Evolutionary conservation across 169 alveolate genomes (phyloP), one percentile per base, ranked within the genome.

Genomic region (Babesia caballi): DNA sequence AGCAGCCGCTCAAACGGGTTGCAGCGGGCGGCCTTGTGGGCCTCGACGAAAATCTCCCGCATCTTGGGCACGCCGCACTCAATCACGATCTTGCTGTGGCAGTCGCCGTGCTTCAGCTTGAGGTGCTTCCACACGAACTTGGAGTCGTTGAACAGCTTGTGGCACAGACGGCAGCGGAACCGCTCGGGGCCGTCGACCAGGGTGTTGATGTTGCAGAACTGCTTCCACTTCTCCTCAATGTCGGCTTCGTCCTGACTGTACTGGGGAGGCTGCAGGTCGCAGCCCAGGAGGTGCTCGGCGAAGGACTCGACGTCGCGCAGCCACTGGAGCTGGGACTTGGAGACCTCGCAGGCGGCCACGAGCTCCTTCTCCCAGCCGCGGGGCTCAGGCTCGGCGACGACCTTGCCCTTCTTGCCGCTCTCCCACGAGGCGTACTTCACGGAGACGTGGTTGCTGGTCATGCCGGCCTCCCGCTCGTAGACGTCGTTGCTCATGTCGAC

Each of bases 121-220:
- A 80, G 70, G 63, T 80, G 88, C 59, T 80, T 80, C 88, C 88
- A 80, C 12, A 80, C 88, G 35, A 69, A 80, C 78, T 80, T 80
- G 30, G 88, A 40, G 83, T 80, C 88, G 61, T 69, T 80, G 71
- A 80, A 80, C 28, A 80, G 65, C 83, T 80, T 80, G 38, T 69
- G 74, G 65, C 88, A 80, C 28, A 80, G 28, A 14, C 59, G 47
- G 49, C 88, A 80, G 35, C 88, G 56, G 56, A 80, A 80, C 32
- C 72, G 65, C 65, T 68, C 88, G 30, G 88, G 88, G 0, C 76
- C 83, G 46, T 80, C 83, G 28, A 69, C 75, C 65, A 80, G 17
- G 6, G 88, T 70, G 70, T 80, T 67, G 30, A 80, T 47, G 71
- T 80, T 67, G 76, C 88, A 80, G 30, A 80, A 80, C 50, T 80